phyloP scores from a whole-genome alignment of 2,329 filamentous ascomycete species.

The Pseudogymnoascus sp. region DNA sequence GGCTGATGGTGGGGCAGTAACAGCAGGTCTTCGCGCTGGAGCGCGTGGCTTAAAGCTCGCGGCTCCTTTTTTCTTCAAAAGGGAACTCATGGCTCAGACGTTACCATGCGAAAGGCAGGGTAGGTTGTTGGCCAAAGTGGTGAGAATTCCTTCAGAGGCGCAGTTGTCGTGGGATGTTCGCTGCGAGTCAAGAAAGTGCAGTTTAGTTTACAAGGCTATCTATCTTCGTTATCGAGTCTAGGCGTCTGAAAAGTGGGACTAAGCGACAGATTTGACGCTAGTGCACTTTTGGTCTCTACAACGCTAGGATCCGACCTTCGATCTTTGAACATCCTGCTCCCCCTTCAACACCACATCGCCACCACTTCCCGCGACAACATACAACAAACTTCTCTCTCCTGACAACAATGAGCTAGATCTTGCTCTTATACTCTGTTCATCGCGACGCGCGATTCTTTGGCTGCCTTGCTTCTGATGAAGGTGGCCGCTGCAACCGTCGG shows the following conservation, averaged over 20 bases:
- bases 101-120: neutral
- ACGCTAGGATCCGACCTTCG: conserved; percentile 5
- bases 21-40: conserved; percentile 41
- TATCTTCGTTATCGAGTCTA: neutral
- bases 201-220: neutral
- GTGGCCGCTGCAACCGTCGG: conserved; percentile 57
- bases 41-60: conserved; percentile 64
- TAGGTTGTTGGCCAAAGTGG: neutral
- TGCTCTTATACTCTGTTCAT: neutral
- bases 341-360: neutral
- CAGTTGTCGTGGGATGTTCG: conserved; percentile 1
- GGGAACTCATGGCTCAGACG: conserved; percentile 45
- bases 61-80: conserved; percentile 58
- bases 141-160: neutral
- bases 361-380: neutral
- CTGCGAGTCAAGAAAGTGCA: neutral
- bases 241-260: conserved; percentile 1
- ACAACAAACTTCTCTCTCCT: neutral
- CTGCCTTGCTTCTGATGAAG: conserved; percentile 67
- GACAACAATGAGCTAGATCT: neutral
- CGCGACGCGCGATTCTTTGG: neutral
- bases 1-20: conserved; percentile 30
- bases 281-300: conserved; percentile 2
- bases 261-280: neutral
- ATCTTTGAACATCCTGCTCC: conserved; percentile 5